Evolutionary conservation across 805 yeast species (phyloP).

Genomic region (Myxozyma mucilagina): DNA sequence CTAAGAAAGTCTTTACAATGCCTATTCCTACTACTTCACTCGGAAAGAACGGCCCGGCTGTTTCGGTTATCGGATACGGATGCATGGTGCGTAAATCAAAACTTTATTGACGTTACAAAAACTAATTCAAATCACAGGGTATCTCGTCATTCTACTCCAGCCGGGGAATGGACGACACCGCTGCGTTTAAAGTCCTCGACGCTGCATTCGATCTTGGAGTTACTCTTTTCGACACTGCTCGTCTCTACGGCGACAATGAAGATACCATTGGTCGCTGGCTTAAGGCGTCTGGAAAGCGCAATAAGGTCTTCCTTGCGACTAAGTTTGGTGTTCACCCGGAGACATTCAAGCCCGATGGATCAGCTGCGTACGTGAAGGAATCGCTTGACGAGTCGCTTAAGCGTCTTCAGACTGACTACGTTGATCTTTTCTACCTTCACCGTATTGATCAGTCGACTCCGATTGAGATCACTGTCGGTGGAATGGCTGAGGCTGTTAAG

Average conservation of each 20-base stretch:
- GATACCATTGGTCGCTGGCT: constrained; percentile 56
- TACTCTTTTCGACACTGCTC: constrained; percentile 64
- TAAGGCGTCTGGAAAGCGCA: constrained; percentile 27
- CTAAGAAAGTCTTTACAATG: neutral
- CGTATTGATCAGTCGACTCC: constrained; percentile 63
- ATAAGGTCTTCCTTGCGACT: constrained; percentile 54
- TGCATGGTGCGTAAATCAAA: constrained; percentile 19
- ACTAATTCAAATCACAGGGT: constrained; percentile 15
- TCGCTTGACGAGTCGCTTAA: constrained; percentile 24
- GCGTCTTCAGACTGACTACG: constrained; percentile 20
- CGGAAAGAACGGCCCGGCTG: constrained; percentile 25
- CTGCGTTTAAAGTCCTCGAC: constrained; percentile 54
- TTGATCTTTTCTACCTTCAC: constrained; percentile 70
- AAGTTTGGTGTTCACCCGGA: constrained; percentile 54
- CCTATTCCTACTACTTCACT: constrained; percentile 10
- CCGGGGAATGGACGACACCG: constrained; percentile 42
- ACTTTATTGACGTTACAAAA: neutral
- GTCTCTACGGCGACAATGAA: constrained; percentile 65
- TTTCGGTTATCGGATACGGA: constrained; percentile 26
- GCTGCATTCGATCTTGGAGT: constrained; percentile 51
- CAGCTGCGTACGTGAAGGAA: constrained; percentile 25
- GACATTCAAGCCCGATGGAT: constrained; percentile 38
- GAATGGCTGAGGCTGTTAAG: constrained; percentile 59
- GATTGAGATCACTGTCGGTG: constrained; percentile 58
- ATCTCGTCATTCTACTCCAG: constrained; percentile 29